Conservation (phyloP, 2,329 filamentous ascomycete genomes). For the Blastomyces parvus region DNA sequence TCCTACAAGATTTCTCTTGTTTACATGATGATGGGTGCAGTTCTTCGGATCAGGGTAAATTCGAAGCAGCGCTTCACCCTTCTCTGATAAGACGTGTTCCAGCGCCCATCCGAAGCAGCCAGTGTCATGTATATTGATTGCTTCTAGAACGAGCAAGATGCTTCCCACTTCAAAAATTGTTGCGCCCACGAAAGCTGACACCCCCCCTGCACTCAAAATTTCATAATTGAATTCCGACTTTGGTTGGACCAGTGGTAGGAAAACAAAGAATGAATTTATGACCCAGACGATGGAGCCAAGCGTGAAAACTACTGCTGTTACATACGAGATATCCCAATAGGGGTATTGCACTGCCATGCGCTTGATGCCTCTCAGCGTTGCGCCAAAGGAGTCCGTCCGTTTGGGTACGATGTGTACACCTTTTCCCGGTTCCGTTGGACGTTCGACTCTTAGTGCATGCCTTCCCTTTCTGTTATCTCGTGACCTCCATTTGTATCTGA, state of each 20-base stretch:
- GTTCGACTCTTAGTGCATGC: slow-evolving; percentile 30
- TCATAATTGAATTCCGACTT: slow-evolving; percentile 47
- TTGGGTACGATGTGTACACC: slow-evolving; percentile 24
- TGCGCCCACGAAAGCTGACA: slow-evolving; percentile 57
- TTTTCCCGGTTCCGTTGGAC: slow-evolving; percentile 16
- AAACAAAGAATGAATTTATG: slow-evolving; percentile 55
- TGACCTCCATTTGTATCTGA: slow-evolving; percentile 28
- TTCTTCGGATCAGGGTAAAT: background rate
- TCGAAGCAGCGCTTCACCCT: slow-evolving; percentile 14
- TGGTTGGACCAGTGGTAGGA: slow-evolving; percentile 49
- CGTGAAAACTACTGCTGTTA: slow-evolving; percentile 47
- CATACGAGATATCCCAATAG: slow-evolving; percentile 49
- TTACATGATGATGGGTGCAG: slow-evolving; percentile 37
- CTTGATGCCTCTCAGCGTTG: slow-evolving; percentile 31
- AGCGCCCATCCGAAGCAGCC: slow-evolving; percentile 63
- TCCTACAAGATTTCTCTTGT: slow-evolving; percentile 31
- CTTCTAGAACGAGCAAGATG: slow-evolving; percentile 55
- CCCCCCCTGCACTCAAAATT: slow-evolving; percentile 46
- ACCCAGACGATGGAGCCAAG: slow-evolving; percentile 47
- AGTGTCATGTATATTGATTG: slow-evolving; percentile 55
- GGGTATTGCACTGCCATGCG: slow-evolving; percentile 45
- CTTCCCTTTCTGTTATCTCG: slow-evolving; percentile 43
- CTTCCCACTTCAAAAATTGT: slow-evolving; percentile 58
- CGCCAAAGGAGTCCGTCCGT: slow-evolving; percentile 26
- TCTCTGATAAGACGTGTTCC: slow-evolving; percentile 40